Base-by-base conservation (phyloP, 768 basidiomycete species). In the Kwoniella shandongensis region DNA sequence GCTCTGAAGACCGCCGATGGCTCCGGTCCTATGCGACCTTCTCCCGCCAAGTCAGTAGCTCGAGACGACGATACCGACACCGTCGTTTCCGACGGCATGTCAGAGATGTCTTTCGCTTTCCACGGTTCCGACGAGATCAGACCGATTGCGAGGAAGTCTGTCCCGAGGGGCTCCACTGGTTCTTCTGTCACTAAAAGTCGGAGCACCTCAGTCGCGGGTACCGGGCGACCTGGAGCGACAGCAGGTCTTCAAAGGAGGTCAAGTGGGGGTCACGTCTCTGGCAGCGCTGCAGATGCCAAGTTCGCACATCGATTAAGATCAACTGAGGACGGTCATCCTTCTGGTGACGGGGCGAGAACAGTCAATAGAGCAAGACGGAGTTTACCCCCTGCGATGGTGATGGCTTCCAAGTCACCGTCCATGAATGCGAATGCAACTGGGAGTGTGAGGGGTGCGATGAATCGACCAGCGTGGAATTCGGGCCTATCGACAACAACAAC, bases 111-210 rank as follows among this genome's bases (percentile, higher is more conserved):
- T 6, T 76, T 76, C 54, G 64, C 66, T 0, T 68, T 58, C 62
- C 69, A 67, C 48, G 66, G 67, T 0, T 55, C 62, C 3, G 75
- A 76, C 53, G 65, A 70, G 39, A n/a, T 57, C 27, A 39, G 29
- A 55, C 36, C 54, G 2, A 55, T 39, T 29, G 17, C 11, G 4
- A 35, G 39, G 17, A 38, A 51, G 44, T 32, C 26, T 13, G 22
- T 48, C 29, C 44, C 88, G 86, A 80, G 91, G 90, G 5, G 76
- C 90, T 91, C 89, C 88, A 88, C 79, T 91, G 91, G 78, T 90
- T 88, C 4, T 92, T 91, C 72, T 91, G 89, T 88, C 89, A 81
- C 66, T 7, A 36, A 22, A 26, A 65, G 80, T 74, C 77, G 80
- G 11, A 79, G 76, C 26, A 76, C 76, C 25, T 66, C 79, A n/a